Evolutionary conservation across 2,329 filamentous ascomycete species (phyloP).

Genomic region (Elsinoe necatrix): DNA sequence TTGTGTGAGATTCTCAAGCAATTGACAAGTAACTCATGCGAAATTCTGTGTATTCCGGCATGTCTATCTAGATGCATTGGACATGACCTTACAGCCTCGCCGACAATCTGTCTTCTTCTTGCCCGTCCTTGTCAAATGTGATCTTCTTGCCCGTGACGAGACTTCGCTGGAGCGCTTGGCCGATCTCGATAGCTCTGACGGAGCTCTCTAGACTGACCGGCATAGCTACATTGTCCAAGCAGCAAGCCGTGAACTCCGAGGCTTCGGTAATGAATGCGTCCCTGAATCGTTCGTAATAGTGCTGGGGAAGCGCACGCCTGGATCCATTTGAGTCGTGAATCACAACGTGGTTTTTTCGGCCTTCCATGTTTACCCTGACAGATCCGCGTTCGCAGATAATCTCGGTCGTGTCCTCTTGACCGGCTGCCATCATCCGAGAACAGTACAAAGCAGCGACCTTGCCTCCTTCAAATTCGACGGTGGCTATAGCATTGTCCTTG

Average conservation of each 20-base stretch:
- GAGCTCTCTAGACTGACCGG: constrained; percentile 19
- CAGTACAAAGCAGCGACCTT: constrained; percentile 40
- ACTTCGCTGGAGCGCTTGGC: neutral
- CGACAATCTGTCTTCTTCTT: neutral
- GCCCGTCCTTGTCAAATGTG: neutral
- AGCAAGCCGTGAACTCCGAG: constrained; percentile 32
- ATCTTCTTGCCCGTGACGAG: neutral
- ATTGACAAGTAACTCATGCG: too few species aligned
- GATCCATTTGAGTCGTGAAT: constrained; percentile 29
- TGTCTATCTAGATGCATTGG: too few species aligned
- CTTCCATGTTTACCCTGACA: constrained; percentile 24
- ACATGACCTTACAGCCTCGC: too few species aligned
- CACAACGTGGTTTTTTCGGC: constrained; percentile 25
- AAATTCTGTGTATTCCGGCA: too few species aligned
- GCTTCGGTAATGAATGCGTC: constrained; percentile 34
- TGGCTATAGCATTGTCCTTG: constrained; percentile 38
- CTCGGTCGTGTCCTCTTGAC: constrained; percentile 38
- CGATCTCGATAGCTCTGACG: neutral
- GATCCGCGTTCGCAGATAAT: constrained; percentile 36
- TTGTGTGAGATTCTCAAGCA: too few species aligned
- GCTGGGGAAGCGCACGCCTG: constrained; percentile 30
- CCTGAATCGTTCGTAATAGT: constrained; percentile 36
- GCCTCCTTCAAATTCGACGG: constrained; percentile 39
- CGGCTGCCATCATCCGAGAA: constrained; percentile 36
- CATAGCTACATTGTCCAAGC: constrained; percentile 32